These are phyloP conservation scores for Fusarium nanum DNA, from an alignment of 2,329 filamentous ascomycete genomes.

Conservation along the genomic window DNA sequence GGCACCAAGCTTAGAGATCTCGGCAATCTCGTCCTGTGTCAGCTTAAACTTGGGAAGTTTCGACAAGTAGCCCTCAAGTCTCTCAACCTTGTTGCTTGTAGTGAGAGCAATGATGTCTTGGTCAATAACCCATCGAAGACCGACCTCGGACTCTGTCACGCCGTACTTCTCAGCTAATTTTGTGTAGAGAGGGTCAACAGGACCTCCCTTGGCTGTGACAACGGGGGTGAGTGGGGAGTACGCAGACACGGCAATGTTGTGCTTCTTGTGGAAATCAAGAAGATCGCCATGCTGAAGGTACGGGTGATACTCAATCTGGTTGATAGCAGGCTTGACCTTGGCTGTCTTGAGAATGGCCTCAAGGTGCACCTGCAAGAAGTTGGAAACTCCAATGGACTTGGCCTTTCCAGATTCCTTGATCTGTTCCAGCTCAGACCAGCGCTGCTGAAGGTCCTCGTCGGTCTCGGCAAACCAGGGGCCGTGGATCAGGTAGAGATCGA, in stretches of 20 bases:
- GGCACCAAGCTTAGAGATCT: constrained; percentile 66
- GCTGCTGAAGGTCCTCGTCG: constrained; percentile 65
- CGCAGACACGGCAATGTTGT: constrained; percentile 67
- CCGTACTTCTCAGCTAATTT: constrained; percentile 68
- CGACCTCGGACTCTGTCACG: constrained; percentile 66
- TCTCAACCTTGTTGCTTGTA: constrained; percentile 68
- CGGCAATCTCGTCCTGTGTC: constrained; percentile 67
- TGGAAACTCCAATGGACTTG: constrained; percentile 80
- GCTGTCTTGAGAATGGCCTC: constrained; percentile 69
- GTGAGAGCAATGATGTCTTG: constrained; percentile 69
- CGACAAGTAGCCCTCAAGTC: constrained; percentile 67
- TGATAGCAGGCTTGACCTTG: constrained; percentile 73
- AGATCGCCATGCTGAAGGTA: constrained; percentile 75
- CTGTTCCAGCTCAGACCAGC: constrained; percentile 71
- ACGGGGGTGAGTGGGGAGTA: constrained; percentile 68
- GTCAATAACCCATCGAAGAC: constrained; percentile 70
- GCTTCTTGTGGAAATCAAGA: constrained; percentile 66
- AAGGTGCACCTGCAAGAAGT: constrained; percentile 71
- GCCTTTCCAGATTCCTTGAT: constrained; percentile 75
- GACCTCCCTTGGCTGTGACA: constrained; percentile 61
- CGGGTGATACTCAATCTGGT: constrained; percentile 86
- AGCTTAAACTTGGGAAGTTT: constrained; percentile 67
- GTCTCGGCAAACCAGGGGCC: constrained; percentile 64
- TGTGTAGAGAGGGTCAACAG: constrained; percentile 63
- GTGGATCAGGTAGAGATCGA: constrained; percentile 78